Evolutionary conservation across 2,329 filamentous ascomycete species (phyloP), one percentile per base, ranked within the genome.

Genomic region (Lasiodiplodia citricola): DNA sequence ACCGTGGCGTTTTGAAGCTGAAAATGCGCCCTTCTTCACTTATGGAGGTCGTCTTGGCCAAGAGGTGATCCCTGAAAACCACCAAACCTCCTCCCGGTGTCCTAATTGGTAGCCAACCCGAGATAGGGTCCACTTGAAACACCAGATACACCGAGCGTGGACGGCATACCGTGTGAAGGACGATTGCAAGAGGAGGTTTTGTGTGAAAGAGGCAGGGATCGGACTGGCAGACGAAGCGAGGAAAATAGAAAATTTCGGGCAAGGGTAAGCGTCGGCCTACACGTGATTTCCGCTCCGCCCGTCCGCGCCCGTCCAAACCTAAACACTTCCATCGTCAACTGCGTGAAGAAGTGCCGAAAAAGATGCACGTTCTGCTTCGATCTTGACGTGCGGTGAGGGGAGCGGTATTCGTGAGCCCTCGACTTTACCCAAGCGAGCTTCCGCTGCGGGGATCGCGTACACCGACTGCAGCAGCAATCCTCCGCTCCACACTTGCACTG

Each of bases 1-100:
- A 66, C 64, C 50, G 35, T 55, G 41, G 64, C 64, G 25, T n/a
- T 52, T 65, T 65, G 47, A 60, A 60, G 57, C 57, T 60, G 14
- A 44, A 44, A 44, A 28, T n/a, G 57, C 11, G 14, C 57, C 21
- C 3, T 3, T 6, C 4, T 44, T 31, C 37, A 60, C 38, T 60
- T 60, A 57, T 57, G 38, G 38, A 44, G 38, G 38, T 60, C 44
- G 56, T 8, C 2, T 5, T 2, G 1, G 8, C 21, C 18, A 13
- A 8, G 18, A 18, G 11, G 21, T 60, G 56, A n/a, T 47, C 7
- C 21, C 56, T 21, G 21, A 2, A 1, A 21, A n/a, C n/a, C 38
- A n/a, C 38, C 21, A 2, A 35, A 14, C 31, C 14, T 16, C 35
- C 35, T 28, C 18, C n/a, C 28, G 2, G 21, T 10, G 35, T 57